Evolutionary conservation across 345 rosid genomes (phyloP), one percentile per base, ranked within the genome.

Genomic region (Linum lewisii): DNA sequence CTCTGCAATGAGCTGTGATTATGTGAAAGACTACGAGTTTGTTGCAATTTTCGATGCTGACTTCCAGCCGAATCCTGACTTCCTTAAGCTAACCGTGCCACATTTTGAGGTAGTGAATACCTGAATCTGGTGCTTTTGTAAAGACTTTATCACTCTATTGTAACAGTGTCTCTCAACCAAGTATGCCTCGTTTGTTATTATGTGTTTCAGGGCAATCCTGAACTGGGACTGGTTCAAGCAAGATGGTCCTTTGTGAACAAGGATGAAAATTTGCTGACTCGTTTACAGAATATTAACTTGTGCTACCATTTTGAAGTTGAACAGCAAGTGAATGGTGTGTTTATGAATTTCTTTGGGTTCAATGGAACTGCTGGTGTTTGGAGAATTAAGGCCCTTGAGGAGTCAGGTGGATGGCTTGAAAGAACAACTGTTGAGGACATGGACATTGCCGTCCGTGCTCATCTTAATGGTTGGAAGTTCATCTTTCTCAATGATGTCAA

Each of bases 311-410:
- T 87, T 55, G 95, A 87, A 75, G 87, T 87, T 60, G 92, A 84
- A 52, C 95, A 87, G 67, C 95, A 87, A 69, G 95, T 87, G 37
- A 87, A 79, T 64, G 85, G 91, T 0, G 75, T 77, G 29, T 87
- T 82, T 66, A 75, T 87, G n/a, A 84, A 81, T 74, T 87, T 87
- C 82, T 87, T 87, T 58, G 95, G 95, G 51, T 87, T 87, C 58
- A 87, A 87, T 75, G 95, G 95, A 68, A 87, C 95, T 69, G 92
- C 92, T 71, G 92, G 89, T 57, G 85, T 87, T 36, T 87, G 95
- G 95, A 83, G 92, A 71, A 87, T 83, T 26, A 87, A 83, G 73
- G 82, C 95, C 63, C 89, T 87, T 18, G 91, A 87, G 70, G 91
- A 84, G 37, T 84, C 91, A 34, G 95, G 95, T 58, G 95, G 95